Conservation (phyloP, 164 flowering plant genomes). For the Sextonia rubra region DNA sequence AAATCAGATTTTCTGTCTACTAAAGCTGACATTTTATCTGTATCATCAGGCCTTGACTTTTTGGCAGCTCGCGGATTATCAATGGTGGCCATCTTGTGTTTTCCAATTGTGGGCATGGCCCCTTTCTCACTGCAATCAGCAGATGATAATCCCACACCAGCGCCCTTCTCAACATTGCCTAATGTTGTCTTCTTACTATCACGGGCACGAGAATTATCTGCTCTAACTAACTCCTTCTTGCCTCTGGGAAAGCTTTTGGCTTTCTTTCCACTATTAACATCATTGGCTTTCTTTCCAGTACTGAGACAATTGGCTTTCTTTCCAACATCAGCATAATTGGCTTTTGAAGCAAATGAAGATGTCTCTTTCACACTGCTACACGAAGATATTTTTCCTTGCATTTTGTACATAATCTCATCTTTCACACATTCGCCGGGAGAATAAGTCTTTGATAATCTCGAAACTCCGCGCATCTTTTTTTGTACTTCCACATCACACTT, state of each 20-base stretch:
- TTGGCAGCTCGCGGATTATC: constrained; percentile 38
- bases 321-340: constrained; percentile 22
- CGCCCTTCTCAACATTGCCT: constrained; percentile 19
- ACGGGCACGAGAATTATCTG: constrained; percentile 15
- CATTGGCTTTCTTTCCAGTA: constrained; percentile 31
- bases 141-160: constrained; percentile 16
- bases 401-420: constrained; percentile 19
- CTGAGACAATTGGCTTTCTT: constrained; percentile 29
- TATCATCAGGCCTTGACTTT: constrained; percentile 33
- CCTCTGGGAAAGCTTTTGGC: constrained; percentile 30
- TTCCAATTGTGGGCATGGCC: constrained; percentile 27
- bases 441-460: constrained; percentile 11
- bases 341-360: constrained; percentile 22
- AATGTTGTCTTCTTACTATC: constrained; percentile 13
- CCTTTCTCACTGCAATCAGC: constrained; percentile 28
- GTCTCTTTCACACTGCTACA: constrained; percentile 21
- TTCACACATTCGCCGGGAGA: constrained; percentile 21
- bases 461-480: constrained; percentile 12
- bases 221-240: constrained; percentile 20
- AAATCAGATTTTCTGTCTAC: constrained; percentile 28
- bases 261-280: constrained; percentile 20
- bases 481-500: constrained; percentile 20
- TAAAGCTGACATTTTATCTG: constrained; percentile 14
- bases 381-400: constrained; percentile 23
- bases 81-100: constrained; percentile 20